phyloP scores from a whole-genome alignment of 106 monocot genomes.

The Phalaenopsis equestris region DNA sequence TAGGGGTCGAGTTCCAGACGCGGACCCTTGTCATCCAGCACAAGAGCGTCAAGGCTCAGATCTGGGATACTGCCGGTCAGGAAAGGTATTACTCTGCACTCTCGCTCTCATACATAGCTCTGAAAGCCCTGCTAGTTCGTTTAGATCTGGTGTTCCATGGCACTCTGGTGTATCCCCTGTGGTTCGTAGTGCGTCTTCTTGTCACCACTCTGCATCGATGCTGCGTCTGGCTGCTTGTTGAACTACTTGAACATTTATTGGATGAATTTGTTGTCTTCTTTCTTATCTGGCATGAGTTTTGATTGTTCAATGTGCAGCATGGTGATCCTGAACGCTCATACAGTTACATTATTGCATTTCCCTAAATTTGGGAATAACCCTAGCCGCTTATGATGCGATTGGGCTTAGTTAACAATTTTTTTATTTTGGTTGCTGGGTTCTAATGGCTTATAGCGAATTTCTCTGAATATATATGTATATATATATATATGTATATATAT shows the following conservation, averaged over 20 bases:
- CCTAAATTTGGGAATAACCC: background rate
- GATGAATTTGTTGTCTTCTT: too few relatives aligned
- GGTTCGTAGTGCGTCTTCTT: background rate
- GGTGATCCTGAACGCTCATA: background rate
- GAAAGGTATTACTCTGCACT: slow-evolving; percentile 37
- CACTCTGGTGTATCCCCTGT: background rate
- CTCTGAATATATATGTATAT: too few relatives aligned
- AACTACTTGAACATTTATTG: too few relatives aligned
- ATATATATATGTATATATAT: too few relatives aligned
- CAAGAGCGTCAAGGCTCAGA: slow-evolving; percentile 79
- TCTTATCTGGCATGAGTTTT: background rate
- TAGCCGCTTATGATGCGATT: background rate
- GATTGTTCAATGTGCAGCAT: background rate
- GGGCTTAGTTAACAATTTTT: background rate
- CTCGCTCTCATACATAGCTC: background rate
- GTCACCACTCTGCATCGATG: too few relatives aligned
- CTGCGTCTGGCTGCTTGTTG: too few relatives aligned
- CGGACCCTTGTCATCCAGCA: slow-evolving; percentile 53
- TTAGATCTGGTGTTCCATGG: background rate
- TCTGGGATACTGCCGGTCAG: slow-evolving; percentile 86
- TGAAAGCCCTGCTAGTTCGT: too few relatives aligned
- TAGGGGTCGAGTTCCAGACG: slow-evolving; percentile 88
- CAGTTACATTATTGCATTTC: background rate
- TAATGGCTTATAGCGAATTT: background rate
- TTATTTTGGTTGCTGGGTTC: background rate